These are phyloP conservation scores for Phaeomoniella chlamydospora DNA, from an alignment of 2,329 filamentous ascomycete species.

Conservation along the genomic window DNA sequence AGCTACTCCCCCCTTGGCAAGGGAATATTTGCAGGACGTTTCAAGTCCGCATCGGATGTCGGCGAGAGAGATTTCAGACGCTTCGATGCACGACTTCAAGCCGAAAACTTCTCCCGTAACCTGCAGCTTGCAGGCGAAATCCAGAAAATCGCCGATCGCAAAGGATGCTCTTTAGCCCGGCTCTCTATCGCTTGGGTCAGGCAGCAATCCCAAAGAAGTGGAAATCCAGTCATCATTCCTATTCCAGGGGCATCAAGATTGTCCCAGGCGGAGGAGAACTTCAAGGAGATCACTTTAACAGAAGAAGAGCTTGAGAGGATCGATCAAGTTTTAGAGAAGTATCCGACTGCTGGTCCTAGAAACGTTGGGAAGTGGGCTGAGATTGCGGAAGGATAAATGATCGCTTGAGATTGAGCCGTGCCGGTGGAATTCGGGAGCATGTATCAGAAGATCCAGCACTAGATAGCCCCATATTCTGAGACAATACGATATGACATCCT, in stretches of 20 bases:
- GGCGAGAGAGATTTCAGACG: slow-evolving; percentile 26
- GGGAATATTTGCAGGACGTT: slow-evolving; percentile 38
- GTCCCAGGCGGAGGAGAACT: slow-evolving; percentile 17
- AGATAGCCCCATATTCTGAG: no score
- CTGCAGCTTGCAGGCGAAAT: slow-evolving; percentile 45
- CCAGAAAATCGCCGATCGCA: slow-evolving; percentile 42
- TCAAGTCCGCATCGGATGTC: slow-evolving; percentile 39
- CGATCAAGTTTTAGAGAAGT: slow-evolving; percentile 3
- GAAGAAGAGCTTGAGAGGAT: slow-evolving; percentile 16
- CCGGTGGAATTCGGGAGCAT: no score
- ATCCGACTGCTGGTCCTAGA: slow-evolving; percentile 5
- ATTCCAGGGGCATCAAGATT: slow-evolving; percentile 15
- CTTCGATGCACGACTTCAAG: slow-evolving; percentile 43
- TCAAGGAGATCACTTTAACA: slow-evolving; percentile 9
- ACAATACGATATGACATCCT: no score
- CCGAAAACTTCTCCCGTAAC: slow-evolving; percentile 50
- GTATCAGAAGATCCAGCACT: no score
- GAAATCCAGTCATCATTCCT: slow-evolving; percentile 30
- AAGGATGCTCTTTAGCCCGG: slow-evolving; percentile 47
- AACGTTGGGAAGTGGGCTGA: no score
- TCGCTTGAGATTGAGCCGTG: no score
- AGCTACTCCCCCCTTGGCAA: slow-evolving; percentile 54
- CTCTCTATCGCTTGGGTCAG: slow-evolving; percentile 52
- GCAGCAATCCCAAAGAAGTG: slow-evolving; percentile 33
- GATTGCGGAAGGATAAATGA: no score